Evolutionary conservation across 441 rosid genomes (phyloP), one percentile per base, ranked within the genome.

Genomic region (Jatropha podagrica): DNA sequence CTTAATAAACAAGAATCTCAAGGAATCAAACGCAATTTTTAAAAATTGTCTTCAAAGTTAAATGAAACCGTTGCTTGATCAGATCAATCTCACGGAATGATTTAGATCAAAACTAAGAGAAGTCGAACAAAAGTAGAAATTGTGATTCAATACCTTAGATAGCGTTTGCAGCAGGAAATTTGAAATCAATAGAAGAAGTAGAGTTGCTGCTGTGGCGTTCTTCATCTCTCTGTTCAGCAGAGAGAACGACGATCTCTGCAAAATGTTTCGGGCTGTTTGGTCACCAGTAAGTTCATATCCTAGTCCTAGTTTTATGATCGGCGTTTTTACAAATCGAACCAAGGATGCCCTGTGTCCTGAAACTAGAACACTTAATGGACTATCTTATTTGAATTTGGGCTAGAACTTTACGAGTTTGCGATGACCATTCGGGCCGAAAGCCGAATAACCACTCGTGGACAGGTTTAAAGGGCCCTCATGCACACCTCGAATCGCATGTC

Each of bases 171-270:
- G 74, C 18, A 62, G 65, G 46, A 74, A 55, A 69, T 73, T 10
- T 3, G 71, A 56, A 38, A 73, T 14, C 12, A 70, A 27, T 23
- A 81, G 26, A 48, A 71, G 64, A 73, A 83, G 18, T 26, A 59
- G 20, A 42, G 75, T 63, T 9, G 26, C 20, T 12, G 65, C 48
- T 40, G 44, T 48, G 37, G 52, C 32, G 69, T 78, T 79, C 42
- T 64, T 65, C 88, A 85, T 85, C 63, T 41, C 74, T 61, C 48
- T n/a, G 63, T 61, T 1, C 2, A 42, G 32, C 2, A 32, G 32
- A 7, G 26, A 71, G 26, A 5, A 17, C 56, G 23, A 56, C 14
- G 56, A 27, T 1, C n/a, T 27, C 20, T 46, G 75, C 12, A 13
- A 48, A 54, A 49, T 44, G 60, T 38, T 55, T 23, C 6, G 9